Conservation (phyloP, 129 eudicot species). For the Solidago caesia region DNA sequence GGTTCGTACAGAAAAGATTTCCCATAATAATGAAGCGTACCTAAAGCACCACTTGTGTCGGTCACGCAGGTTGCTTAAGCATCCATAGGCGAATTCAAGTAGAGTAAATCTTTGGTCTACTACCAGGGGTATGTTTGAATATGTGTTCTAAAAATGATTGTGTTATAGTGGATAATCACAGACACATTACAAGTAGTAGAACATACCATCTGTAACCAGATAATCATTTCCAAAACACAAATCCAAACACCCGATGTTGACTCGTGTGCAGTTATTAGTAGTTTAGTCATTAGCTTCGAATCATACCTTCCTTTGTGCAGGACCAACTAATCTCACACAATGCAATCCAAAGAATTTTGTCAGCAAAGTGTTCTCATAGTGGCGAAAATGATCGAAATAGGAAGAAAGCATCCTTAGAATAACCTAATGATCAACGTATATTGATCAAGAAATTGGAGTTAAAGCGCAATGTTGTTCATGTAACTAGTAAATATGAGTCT, state of each 20-base stretch:
- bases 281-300: conserved; percentile 8
- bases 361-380: conserved; percentile 70
- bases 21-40: conserved; percentile 97
- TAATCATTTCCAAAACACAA: neutral
- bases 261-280: neutral
- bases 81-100: neutral
- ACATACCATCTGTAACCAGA: no score
- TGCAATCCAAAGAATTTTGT: conserved; percentile 87
- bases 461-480: neutral
- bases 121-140: no score
- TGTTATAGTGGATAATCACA: no score
- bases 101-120: no score
- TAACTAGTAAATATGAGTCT: conserved; percentile 21
- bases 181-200: no score
- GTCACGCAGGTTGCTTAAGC: neutral
- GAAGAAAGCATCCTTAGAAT: conserved; percentile 88
- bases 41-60: conserved; percentile 33
- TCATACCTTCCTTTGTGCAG: conserved; percentile 84
- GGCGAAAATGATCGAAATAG: conserved; percentile 75
- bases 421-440: conserved; percentile 46
- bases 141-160: no score
- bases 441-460: neutral
- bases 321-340: conserved; percentile 81
- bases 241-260: neutral
- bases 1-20: conserved; percentile 73